Conservation (phyloP, 1,284 basidiomycete genomes). For the Cutaneotrichosporon daszewskae region DNA sequence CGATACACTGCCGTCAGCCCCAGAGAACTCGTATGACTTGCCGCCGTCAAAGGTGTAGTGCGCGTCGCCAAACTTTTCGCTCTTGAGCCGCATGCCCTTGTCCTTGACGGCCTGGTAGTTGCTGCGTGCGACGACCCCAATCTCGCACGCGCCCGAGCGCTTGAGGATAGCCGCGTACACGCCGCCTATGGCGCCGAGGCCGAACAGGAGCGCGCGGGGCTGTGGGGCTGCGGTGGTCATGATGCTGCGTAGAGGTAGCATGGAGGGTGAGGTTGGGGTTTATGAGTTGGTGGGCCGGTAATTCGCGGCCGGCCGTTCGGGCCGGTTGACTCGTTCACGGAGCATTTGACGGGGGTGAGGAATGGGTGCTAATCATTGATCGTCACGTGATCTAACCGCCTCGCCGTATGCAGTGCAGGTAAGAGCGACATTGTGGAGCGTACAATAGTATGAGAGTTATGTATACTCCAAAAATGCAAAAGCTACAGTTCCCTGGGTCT, state of each 20-base stretch:
- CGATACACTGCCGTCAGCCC: constrained; percentile 31
- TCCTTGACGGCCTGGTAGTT: constrained; percentile 47
- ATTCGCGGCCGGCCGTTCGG: no score
- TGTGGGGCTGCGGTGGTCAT: constrained; percentile 3
- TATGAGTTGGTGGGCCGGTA: no score
- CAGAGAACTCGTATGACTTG: constrained; percentile 15
- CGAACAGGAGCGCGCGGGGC: constrained; percentile 42
- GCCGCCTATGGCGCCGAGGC: constrained; percentile 49
- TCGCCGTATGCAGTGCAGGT: no score
- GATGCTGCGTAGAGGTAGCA: not conserved
- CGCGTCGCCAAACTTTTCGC: constrained; percentile 39
- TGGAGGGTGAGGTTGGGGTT: no score
- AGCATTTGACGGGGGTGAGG: no score
- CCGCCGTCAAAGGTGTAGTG: constrained; percentile 41
- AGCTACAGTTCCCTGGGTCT: no score
- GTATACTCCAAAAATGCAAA: no score
- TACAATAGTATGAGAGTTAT: no score
- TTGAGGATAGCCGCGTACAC: constrained; percentile 50
- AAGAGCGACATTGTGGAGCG: no score
- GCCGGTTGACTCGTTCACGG: no score
- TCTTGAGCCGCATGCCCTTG: constrained; percentile 40
- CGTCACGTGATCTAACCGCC: no score
- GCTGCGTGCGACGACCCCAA: constrained; percentile 50
- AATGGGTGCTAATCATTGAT: no score
- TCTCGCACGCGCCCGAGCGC: constrained; percentile 40